Evolutionary conservation across 2,329 filamentous ascomycete genomes (phyloP), one percentile per base, ranked within the genome.

Genomic region (Ciborinia camelliae): DNA sequence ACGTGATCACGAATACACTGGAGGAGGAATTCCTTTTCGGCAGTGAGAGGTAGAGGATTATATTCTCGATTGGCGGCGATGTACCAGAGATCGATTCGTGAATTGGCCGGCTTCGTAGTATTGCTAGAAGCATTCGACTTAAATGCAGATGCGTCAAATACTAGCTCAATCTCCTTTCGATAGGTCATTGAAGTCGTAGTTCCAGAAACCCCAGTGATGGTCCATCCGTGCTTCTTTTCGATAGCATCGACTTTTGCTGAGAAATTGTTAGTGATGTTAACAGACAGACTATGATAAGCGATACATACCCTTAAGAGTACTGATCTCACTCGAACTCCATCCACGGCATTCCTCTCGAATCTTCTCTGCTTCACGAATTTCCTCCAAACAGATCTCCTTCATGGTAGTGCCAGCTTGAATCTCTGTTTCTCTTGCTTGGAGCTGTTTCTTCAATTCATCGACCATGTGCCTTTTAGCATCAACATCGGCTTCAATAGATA

Each of bases 291-390:
- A 6, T 20, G 55, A 41, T 41, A 28, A 37, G n/a, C 28, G 23
- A 50, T 28, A 73, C 80, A 74, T 82, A 91, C 90, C 84, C 83
- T 93, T 92, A n/a, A 96, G 81, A 47, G 81, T 80, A 68, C 84
- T 84, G 68, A 98, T 91, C 77, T 98, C 95, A 35, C 84, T 87
- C 61, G 88, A 86, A 64, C 89, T 94, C 89, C 93, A 97, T 47
- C 94, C 93, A 62, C 93, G 87, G 75, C 90, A 96, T 72, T 96
- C 90, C 75, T 97, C 92, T 67, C 90, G 86, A 32, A 96, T 82
- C 68, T 87, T 88, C 75, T 97, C 92, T 0, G 93, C 91, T 72
- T 92, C 88, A 65, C 86, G 84, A 65, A 96, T 97, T 55, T 95
- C 90, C 35, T 85, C 82, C 37, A 89, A 73, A 69, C 84, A 92